Evolutionary conservation across 2,329 filamentous ascomycete genomes (phyloP).

Genomic region (Apiospora saccharicola): DNA sequence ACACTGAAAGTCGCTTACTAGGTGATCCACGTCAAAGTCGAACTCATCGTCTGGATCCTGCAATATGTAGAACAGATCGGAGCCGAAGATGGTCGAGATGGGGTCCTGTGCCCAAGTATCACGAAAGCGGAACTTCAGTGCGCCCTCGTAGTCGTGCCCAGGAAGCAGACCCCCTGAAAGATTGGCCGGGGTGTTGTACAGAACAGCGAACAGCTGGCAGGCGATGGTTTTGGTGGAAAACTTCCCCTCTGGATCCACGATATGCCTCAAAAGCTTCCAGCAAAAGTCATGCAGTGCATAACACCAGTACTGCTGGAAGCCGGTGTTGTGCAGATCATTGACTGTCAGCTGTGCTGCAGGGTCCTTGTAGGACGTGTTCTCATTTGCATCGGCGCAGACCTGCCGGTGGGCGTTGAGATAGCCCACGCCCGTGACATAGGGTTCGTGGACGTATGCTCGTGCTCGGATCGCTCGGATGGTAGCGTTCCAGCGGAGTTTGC

Average conservation of each 20-base stretch:
- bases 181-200: conserved; percentile 33
- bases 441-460: conserved; percentile 18
- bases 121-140: conserved; percentile 25
- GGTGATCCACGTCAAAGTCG: conserved; percentile 28
- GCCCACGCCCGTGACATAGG: conserved; percentile 33
- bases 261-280: conserved; percentile 33
- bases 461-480: conserved; percentile 32
- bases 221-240: conserved; percentile 28
- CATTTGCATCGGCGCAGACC: conserved; percentile 27
- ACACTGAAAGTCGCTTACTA: not conserved
- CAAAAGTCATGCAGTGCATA: conserved; percentile 35
- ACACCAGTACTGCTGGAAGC: conserved; percentile 29
- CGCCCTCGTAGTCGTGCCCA: conserved; percentile 32
- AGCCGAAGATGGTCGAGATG: conserved; percentile 23
- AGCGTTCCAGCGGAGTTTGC: conserved; percentile 30
- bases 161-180: conserved; percentile 23
- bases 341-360: conserved; percentile 24
- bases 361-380: conserved; percentile 24
- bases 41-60: conserved; percentile 32
- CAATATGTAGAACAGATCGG: conserved; percentile 29
- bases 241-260: conserved; percentile 26
- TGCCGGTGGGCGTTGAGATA: conserved; percentile 30
- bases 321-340: conserved; percentile 2
- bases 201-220: conserved; percentile 31
- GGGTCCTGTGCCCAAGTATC: conserved; percentile 21